These are phyloP conservation scores for Taphrina wiesneri DNA, from an alignment of 1,139 yeast species.

Conservation along the genomic window DNA sequence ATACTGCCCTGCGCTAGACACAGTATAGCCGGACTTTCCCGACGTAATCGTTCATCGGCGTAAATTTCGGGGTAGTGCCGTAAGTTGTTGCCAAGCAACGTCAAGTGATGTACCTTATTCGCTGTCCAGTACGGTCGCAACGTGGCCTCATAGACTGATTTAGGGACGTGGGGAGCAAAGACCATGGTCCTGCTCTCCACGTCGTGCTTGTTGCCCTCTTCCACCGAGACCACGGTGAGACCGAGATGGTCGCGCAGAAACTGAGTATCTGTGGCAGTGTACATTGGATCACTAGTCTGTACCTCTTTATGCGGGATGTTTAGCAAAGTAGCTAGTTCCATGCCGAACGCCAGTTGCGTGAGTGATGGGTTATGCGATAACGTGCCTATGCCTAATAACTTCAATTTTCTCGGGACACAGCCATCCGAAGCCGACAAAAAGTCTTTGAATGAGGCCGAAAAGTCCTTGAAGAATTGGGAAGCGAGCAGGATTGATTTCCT, in stretches of 20 bases:
- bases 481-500: not conserved
- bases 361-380: slow-evolving; percentile 27
- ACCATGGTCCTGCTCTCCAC: not conserved
- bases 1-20: not conserved
- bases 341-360: slow-evolving; percentile 24
- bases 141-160: slow-evolving; percentile 27
- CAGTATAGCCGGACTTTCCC: slow-evolving; percentile 24
- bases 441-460: not conserved
- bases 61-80: slow-evolving; percentile 23
- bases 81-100: slow-evolving; percentile 21
- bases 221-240: slow-evolving; percentile 5
- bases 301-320: not conserved
- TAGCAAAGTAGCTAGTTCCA: slow-evolving; percentile 2
- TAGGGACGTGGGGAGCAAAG: slow-evolving; percentile 29
- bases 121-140: slow-evolving; percentile 19
- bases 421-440: not conserved
- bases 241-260: slow-evolving; percentile 3
- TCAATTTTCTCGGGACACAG: not conserved
- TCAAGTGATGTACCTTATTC: not conserved
- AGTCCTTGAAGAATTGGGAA: slow-evolving; percentile 22
- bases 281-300: slow-evolving; percentile 30
- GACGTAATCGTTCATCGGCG: slow-evolving; percentile 4
- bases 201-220: not conserved
- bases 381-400: slow-evolving; percentile 28
- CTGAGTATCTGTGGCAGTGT: slow-evolving; percentile 11